Percentiles rank a stretch among this genome's conserved stretches.
Conservation (phyloP, 176 grass and related monocot species). For the Oryza meyeriana region DNA sequence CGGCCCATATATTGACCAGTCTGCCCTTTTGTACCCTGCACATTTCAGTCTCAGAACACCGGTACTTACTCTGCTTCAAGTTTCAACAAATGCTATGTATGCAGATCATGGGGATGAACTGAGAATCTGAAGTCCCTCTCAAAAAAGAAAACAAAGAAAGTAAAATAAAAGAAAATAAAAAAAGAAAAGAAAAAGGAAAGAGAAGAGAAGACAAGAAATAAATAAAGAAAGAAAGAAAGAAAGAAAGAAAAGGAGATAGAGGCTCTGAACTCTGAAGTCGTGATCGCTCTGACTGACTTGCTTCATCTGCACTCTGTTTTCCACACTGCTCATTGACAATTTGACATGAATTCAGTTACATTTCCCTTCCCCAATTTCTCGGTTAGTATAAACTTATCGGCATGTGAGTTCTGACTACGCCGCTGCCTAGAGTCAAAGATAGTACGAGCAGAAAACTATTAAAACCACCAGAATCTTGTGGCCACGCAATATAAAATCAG, state of each 20-base stretch:
- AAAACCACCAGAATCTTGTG: conserved; percentile 33
- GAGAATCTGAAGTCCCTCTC: not conserved
- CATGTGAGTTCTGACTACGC: not conserved
- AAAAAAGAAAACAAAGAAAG: not conserved
- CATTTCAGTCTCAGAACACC: no score
- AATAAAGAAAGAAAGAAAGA: no score
- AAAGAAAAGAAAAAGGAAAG: not conserved
- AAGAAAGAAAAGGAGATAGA: not conserved
- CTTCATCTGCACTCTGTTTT: not conserved
- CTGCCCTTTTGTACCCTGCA: not conserved
- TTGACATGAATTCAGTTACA: not conserved
- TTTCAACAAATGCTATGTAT: not conserved
- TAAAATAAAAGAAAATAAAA: not conserved
- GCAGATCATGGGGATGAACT: not conserved
- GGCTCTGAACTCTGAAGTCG: not conserved
- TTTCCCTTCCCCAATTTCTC: not conserved
- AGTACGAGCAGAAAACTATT: not conserved
- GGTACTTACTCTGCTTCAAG: not conserved
- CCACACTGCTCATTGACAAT: not conserved
- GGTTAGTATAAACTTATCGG: not conserved
- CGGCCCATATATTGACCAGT: no score
- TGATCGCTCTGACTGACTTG: not conserved
- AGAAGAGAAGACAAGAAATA: no score
- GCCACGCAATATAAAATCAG: not conserved
- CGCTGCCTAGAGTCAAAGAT: conserved; percentile 33